phyloP scores from a whole-genome alignment of 2,329 filamentous ascomycete species.

The Teratosphaeria zuluensis region DNA sequence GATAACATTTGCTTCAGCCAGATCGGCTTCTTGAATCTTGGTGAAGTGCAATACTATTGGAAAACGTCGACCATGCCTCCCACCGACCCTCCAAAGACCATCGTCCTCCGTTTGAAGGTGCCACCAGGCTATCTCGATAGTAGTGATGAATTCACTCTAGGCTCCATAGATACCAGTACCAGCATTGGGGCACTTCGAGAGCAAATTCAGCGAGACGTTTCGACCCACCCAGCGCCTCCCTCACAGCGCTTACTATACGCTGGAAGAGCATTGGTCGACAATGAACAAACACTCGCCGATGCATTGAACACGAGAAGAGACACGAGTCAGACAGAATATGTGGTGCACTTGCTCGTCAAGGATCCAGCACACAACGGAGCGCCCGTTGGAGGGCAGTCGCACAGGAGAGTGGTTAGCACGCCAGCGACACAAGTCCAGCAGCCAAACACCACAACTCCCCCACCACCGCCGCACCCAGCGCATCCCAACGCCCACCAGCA shows the following conservation, averaged over 20 bases:
- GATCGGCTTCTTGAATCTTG: neutral
- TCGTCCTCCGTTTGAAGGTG: conserved; percentile 24
- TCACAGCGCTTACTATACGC: conserved; percentile 50
- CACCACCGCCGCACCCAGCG: neutral
- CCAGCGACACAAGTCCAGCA: neutral
- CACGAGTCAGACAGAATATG: conserved; percentile 27
- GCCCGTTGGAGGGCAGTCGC: neutral
- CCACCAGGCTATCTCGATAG: conserved; percentile 20
- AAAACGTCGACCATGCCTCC: conserved; percentile 14
- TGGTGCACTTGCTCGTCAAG: conserved; percentile 23
- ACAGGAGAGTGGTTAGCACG: neutral
- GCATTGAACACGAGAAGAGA: conserved; percentile 44
- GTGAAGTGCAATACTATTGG: neutral
- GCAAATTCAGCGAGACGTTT: conserved; percentile 41
- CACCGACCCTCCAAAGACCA: conserved; percentile 17
- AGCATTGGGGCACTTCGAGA: conserved; percentile 46
- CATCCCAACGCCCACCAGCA: neutral
- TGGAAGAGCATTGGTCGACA: conserved; percentile 43
- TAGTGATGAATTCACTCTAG: conserved; percentile 20
- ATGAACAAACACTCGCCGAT: conserved; percentile 38
- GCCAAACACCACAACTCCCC: neutral
- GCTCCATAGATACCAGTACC: conserved; percentile 19
- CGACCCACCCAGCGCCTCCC: conserved; percentile 34
- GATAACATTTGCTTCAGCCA: neutral
- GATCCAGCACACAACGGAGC: neutral